phyloP scores from a whole-genome alignment of 176 grass and related monocot species.

The Oryza officinalis region DNA sequence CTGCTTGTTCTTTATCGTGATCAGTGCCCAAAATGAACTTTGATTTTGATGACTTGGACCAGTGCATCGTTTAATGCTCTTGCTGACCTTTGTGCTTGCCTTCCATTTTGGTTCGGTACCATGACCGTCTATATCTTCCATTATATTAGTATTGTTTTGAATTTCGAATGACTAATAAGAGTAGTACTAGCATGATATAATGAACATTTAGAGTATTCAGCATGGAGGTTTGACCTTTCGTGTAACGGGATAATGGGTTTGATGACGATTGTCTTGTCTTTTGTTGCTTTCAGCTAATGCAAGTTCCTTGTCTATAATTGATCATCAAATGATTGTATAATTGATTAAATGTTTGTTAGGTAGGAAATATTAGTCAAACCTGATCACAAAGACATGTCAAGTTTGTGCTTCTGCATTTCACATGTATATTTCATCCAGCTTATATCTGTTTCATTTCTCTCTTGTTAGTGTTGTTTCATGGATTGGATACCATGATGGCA shows the following conservation, averaged over 20 bases:
- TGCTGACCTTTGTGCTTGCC: background rate
- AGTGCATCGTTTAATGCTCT: background rate
- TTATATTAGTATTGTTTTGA: too few relatives aligned
- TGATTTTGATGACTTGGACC: background rate
- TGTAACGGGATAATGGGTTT: background rate
- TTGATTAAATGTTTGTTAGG: background rate
- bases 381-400: background rate
- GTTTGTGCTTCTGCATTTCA: background rate
- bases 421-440: background rate
- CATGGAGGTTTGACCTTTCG: conserved; percentile 1
- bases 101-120: background rate
- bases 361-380: background rate
- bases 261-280: background rate
- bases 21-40: background rate
- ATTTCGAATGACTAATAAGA: too few relatives aligned
- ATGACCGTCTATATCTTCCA: too few relatives aligned
- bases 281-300: conserved; percentile 15
- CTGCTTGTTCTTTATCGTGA: background rate
- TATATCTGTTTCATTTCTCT: background rate
- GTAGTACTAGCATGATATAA: too few relatives aligned
- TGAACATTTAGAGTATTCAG: background rate
- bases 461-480: background rate
- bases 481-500: background rate
- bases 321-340: background rate
- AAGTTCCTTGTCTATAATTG: background rate